phyloP scores from a whole-genome alignment of 257 asterid genomes.

The Thymus quinquecostatus region DNA sequence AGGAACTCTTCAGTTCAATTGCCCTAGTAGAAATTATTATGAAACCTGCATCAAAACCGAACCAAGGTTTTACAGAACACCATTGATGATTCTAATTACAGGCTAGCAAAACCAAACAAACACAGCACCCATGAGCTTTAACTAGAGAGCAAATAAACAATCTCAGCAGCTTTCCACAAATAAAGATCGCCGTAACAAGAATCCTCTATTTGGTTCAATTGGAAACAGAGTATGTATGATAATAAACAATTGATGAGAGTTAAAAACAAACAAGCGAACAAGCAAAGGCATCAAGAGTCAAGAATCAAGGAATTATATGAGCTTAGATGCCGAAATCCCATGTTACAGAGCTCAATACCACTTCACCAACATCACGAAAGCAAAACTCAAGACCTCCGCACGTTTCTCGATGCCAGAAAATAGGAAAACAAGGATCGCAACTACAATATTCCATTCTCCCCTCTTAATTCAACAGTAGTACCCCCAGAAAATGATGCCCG shows the following conservation, averaged over 20 bases:
- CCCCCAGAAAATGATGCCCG: conserved; percentile 22
- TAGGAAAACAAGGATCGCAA: background rate
- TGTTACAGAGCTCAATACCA: background rate
- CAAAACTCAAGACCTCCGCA: conserved; percentile 6
- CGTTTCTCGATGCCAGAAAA: conserved; percentile 13
- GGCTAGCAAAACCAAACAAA: background rate
- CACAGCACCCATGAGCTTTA: conserved; percentile 7
- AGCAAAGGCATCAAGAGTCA: background rate
- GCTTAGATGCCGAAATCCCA: conserved; percentile 14
- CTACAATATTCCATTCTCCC: background rate
- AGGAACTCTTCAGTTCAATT: conserved; percentile 27
- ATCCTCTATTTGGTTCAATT: conserved; percentile 1
- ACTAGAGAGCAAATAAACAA: background rate
- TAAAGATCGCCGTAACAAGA: conserved; percentile 6
- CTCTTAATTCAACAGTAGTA: conserved; percentile 14
- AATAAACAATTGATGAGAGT: conserved; percentile 1
- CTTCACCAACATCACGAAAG: background rate
- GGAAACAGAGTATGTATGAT: background rate
- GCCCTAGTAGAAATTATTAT: conserved; percentile 34
- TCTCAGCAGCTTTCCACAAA: background rate
- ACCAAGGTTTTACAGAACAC: conserved; percentile 4
- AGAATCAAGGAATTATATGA: conserved; percentile 16
- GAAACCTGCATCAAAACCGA: conserved; percentile 1
- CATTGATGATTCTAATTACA: background rate
- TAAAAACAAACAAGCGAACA: background rate